phyloP scores from a whole-genome alignment of 1,284 basidiomycete species.

The Cutaneotrichosporon spelunceum region DNA sequence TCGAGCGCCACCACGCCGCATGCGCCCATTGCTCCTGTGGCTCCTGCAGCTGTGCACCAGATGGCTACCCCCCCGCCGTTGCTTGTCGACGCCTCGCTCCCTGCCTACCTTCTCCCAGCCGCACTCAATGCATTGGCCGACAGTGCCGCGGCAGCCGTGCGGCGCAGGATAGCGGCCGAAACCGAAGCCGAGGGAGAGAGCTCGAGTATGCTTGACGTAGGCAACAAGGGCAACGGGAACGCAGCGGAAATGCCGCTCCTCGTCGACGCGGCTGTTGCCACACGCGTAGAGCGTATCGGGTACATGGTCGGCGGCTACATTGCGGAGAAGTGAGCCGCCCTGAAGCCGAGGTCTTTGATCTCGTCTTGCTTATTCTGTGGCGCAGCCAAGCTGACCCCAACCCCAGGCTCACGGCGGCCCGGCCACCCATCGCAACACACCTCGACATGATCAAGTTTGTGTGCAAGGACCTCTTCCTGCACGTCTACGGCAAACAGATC shows the following conservation, averaged over 20 bases:
- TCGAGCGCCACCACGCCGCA: constrained; percentile 36
- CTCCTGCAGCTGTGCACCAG: constrained; percentile 40
- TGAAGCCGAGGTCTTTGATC: no score
- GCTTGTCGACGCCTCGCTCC: constrained; percentile 67
- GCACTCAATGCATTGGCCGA: constrained; percentile 67
- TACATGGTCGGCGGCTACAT: constrained; percentile 81
- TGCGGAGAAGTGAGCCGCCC: constrained; percentile 66
- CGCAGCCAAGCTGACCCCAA: constrained; percentile 43
- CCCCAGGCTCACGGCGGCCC: constrained; percentile 69
- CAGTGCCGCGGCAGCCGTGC: constrained; percentile 66
- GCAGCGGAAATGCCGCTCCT: constrained; percentile 57
- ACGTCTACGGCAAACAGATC: constrained; percentile 68
- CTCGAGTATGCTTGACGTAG: constrained; percentile 20
- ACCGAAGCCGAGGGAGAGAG: constrained; percentile 27
- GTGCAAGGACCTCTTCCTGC: constrained; percentile 76
- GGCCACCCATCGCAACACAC: constrained; percentile 72
- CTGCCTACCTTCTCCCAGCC: constrained; percentile 82
- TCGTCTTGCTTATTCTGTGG: no score
- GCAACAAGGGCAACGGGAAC: constrained; percentile 34
- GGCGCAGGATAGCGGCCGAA: constrained; percentile 47
- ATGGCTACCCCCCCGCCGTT: constrained; percentile 48
- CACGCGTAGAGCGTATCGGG: constrained; percentile 76
- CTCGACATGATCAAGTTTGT: constrained; percentile 91
- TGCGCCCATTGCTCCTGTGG: constrained; percentile 34
- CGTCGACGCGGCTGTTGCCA: constrained; percentile 66